Base-by-base conservation (phyloP, 306 rosid genomes). In the Styphnolobium japonicum region DNA sequence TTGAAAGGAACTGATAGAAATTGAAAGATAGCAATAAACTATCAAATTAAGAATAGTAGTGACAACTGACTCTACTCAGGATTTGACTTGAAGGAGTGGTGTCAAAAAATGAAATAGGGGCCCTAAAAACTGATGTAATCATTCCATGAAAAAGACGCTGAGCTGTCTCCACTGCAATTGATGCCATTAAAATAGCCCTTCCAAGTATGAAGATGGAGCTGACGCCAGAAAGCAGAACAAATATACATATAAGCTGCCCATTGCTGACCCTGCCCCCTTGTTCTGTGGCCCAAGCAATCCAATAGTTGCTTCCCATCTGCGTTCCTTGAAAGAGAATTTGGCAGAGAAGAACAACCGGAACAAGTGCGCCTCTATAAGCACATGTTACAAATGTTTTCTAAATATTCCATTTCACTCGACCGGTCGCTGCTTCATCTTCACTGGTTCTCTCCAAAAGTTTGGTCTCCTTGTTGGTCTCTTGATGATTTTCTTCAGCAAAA, bases 261-360 rank as follows among this genome's bases (percentile, higher is more conserved):
- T 74, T 90, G 62, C 71, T 82, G 48, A 92, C 88, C 64, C 37
- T 86, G 27, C 79, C 82, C 67, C 55, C 84, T 45, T 80, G 79
- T 77, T 92, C 97, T 25, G 93, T 81, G 45, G 93, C 97, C 98
- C 98, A 94, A 29, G 98, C 85, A 58, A 94, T 87, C 98, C 98
- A 94, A 80, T 94, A 94, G 85, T 88, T 94, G 89, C 97, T 94
- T 64, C 93, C 95, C 82, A 94, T 91, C 58, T 94, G 98, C 57
- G 92, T 79, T 66, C 84, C 89, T 84, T 92, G 98, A 51, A 94
- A 94, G 63, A 91, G 69, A 61, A 92, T 75, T 77, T 94, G 98
- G 63, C 98, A 94, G 4, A 92, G 85, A 84, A 94, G 97, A 76
- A 94, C 85, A 39, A 92, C 64, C 0, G 98, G 98, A 82, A 92